Base-by-base conservation (phyloP, 129 eudicot genomes). In the Apium graveolens region DNA sequence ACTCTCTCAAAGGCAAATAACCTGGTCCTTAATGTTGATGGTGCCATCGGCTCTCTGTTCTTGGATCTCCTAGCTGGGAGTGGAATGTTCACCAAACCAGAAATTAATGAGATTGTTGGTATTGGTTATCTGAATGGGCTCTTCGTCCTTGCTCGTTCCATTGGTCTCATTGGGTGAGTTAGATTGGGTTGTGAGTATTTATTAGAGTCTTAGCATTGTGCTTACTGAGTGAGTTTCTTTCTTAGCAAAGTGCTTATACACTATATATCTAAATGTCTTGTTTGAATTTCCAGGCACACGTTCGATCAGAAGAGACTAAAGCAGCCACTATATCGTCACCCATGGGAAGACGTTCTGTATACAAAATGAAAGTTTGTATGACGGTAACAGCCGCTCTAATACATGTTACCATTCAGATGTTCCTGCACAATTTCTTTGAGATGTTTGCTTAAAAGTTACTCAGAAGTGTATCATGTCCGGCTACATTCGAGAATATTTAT, bases 241-340 rank as follows among this genome's bases (percentile, higher is more conserved):
- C 11, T 41, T 24, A 39, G 3, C 6, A 10, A 27, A 27, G 37
- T 65, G 39, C 34, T 21, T 39, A 39, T 5, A 20, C 27, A 3
- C 51, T 12, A 16, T 60, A 29, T 11, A 8, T 14, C 60, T 78
- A 70, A 74, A 79, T 73, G 62, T 24, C 70, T 74, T 35, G 11
- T 73, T 55, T 72, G 77, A 60, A 80, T 48, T 77, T 76, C 76
- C 87, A 91, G 98, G 97, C 99, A 95, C 49, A 95, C 99, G 0
- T 95, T 92, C 70, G 99, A 95, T 84, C 99, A 95, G 80, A 95
- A 95, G 97, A 90, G 99, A 77, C 81, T 95, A 91, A 95, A 95
- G 90, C 99, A 95, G 84, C 97, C 99, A 29, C 97, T 95, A 34
- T 95, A 95, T 87, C 94, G 99, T 80, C 99, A 95, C 88, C 99